Evolutionary conservation across 768 basidiomycete species (phyloP).

Genomic region (Agaricus bisporus): DNA sequence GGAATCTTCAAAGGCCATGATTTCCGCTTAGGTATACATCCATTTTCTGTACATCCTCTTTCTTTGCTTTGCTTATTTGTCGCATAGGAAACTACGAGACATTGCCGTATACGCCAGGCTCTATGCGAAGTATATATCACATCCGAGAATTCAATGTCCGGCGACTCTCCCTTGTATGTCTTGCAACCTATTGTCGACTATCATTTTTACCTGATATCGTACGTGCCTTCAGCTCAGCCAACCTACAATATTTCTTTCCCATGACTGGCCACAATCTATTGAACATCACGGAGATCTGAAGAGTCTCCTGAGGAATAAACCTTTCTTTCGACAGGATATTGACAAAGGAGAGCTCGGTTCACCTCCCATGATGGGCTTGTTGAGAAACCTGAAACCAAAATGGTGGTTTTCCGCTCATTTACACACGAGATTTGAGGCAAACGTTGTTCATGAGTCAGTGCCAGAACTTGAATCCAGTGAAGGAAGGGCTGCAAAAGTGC

Average conservation of each 20-base stretch:
- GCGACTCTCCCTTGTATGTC: slow-evolving; percentile 64
- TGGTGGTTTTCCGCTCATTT: slow-evolving; percentile 96
- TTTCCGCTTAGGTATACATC: slow-evolving; percentile 53
- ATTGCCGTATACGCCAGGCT: slow-evolving; percentile 68
- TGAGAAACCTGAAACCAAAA: slow-evolving; percentile 63
- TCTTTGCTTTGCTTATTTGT: background rate
- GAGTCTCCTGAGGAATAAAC: slow-evolving; percentile 66
- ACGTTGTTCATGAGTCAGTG: slow-evolving; percentile 35
- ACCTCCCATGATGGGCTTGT: slow-evolving; percentile 75
- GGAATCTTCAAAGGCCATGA: slow-evolving; percentile 85
- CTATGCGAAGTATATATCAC: slow-evolving; percentile 86
- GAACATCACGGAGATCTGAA: slow-evolving; percentile 72
- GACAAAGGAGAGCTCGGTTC: slow-evolving; percentile 68
- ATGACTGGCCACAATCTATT: slow-evolving; percentile 93
- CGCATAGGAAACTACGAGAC: slow-evolving; percentile 69
- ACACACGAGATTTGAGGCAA: slow-evolving; percentile 82
- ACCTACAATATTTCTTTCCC: slow-evolving; percentile 81
- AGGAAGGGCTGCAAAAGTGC: background rate
- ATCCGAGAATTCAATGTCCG: slow-evolving; percentile 80
- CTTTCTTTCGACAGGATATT: slow-evolving; percentile 72
- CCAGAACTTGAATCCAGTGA: background rate
- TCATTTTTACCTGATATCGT: slow-evolving; percentile 12
- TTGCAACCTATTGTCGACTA: background rate
- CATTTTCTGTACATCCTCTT: background rate
- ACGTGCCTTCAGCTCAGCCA: slow-evolving; percentile 42